Evolutionary conservation across 176 grass and related monocot genomes (phyloP), one percentile per base, ranked within the genome.

Genomic region (Avena insularis): DNA sequence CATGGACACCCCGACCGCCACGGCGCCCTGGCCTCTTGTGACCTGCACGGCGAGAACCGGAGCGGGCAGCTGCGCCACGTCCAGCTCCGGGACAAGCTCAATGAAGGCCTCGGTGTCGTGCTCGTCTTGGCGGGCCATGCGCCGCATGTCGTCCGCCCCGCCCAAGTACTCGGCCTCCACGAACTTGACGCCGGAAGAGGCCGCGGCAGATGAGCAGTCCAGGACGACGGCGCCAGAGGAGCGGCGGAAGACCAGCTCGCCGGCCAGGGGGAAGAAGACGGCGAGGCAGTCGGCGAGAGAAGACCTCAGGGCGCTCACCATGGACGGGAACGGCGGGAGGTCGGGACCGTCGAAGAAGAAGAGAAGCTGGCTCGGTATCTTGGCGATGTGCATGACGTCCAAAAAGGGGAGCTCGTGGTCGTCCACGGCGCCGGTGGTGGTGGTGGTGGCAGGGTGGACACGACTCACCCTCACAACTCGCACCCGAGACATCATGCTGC

Each of bases 81-180:
- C 61, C 23, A 29, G 61, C 23, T 64, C 23, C 61, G 11, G 23
- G 11, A 64, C 61, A 19, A 64, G 61, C 23, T 64, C 23, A 23
- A 64, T 4, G 23, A 64, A 64, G 23, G 61, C 61, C 23, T 64
- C 61, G 4, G 9, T 64, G 23, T 64, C 61, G 23, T 64, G 21
- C 61, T 64, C 61, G 1, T 1, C 23, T 23, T 64, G 23, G 3
- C 23, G 23, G 1, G 61, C 23, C 4, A 64, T 23, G 11, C 61
- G 23, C 4, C 23, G 23, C 23, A 64, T 29, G 61, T 64, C 61
- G 36, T 35, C 35, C 35, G 35, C 35, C 35, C 35, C 35, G 35
- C 70, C 56, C 16, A 35, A 19, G 50, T 48, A 79, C 63, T 92
- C 83, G 60, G 90, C 90, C 83, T 89, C 90, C 2, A 82, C 69